Conservation (phyloP, 2,329 filamentous ascomycete species). For the Microdochium bolleyi region DNA sequence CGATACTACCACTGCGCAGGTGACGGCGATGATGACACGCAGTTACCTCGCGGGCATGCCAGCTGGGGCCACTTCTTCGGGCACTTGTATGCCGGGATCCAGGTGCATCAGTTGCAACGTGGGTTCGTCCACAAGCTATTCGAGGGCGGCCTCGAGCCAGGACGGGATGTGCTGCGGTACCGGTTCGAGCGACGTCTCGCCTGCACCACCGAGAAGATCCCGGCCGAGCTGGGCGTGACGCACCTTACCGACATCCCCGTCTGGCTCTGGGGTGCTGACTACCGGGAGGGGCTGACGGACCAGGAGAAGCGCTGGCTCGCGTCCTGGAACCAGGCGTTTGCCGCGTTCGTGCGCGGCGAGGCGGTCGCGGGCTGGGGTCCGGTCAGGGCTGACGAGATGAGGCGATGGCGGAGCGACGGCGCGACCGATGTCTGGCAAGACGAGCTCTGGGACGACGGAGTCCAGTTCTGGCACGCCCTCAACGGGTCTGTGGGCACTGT, state of each 20-base stretch:
- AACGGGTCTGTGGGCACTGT: slow-evolving; percentile 1
- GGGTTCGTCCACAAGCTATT: slow-evolving; percentile 3
- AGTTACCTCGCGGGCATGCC: slow-evolving; percentile 1
- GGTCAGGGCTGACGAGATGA: neutral
- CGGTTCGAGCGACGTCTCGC: slow-evolving; percentile 6
- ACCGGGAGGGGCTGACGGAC: neutral
- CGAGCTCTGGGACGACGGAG: slow-evolving; percentile 4
- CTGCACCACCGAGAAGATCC: neutral
- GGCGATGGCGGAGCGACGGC: slow-evolving; percentile 2
- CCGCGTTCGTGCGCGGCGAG: slow-evolving; percentile 2
- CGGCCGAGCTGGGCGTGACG: slow-evolving; percentile 5
- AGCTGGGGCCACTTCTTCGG: slow-evolving; percentile 6
- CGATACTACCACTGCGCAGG: slow-evolving; percentile 2
- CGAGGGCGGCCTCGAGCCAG: slow-evolving; percentile 2
- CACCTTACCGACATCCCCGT: slow-evolving; percentile 6
- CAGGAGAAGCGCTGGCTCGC: slow-evolving; percentile 2
- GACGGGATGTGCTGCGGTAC: slow-evolving; percentile 5
- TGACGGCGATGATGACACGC: neutral
- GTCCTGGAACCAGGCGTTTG: slow-evolving; percentile 5
- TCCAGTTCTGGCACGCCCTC: slow-evolving; percentile 4
- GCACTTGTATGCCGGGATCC: slow-evolving; percentile 4
- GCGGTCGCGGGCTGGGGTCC: slow-evolving; percentile 3
- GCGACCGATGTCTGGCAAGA: slow-evolving; percentile 3
- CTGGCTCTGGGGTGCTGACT: slow-evolving; percentile 6
- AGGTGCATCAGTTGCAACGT: slow-evolving; percentile 5